Evolutionary conservation across 192 early-diverging fungal species (phyloP), one percentile per base, ranked within the genome.

Genomic region (Umbelopsis ramanniana): DNA sequence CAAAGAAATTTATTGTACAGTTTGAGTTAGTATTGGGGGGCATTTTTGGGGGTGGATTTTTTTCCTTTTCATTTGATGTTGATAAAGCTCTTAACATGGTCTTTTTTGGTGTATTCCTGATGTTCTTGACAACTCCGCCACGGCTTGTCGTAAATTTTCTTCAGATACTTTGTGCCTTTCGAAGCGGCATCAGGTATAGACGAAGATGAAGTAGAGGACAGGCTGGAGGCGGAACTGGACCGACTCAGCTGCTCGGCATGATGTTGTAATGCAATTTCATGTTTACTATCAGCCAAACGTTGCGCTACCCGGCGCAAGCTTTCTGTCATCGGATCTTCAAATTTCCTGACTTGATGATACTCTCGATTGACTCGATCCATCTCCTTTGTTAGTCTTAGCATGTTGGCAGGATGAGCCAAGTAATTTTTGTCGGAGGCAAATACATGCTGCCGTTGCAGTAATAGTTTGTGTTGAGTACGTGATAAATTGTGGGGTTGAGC

Each of bases 401-500:
- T 76, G 70, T 84, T 84, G 14, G 53, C 40, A 21, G 81, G 83
- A 60, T 84, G 77, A 68, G 71, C 76, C 10, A 82, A 45, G 48
- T 77, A 79, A 70, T 79, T 80, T 46, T 74, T 72, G 46, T 84
- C 81, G 43, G 79, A 72, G 24, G 78, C 79, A 8, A 83, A 60
- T 52, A 83, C 80, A 47, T 70, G 66, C 52, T 80, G 78, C 29
- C 83, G 63, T 63, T 82, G 81, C 48, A 84, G 69, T 68, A 70
- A 66, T 21, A 82, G 24, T 67, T 84, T 84, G 26, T 82, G 78
- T 67, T 84, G 83, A 23, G 81, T 82, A 45, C 83, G 78, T 35
- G 79, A 80, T 6, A 76, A 46, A 17, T 26, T 47, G 26, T 57
- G n/a, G 14, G 63, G 45, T 55, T 54, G 53, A 24, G 71, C 54